Evolutionary conservation across 2,329 filamentous ascomycete species (phyloP), one percentile per base, ranked within the genome.

Genomic region (Curvularia spicifera): DNA sequence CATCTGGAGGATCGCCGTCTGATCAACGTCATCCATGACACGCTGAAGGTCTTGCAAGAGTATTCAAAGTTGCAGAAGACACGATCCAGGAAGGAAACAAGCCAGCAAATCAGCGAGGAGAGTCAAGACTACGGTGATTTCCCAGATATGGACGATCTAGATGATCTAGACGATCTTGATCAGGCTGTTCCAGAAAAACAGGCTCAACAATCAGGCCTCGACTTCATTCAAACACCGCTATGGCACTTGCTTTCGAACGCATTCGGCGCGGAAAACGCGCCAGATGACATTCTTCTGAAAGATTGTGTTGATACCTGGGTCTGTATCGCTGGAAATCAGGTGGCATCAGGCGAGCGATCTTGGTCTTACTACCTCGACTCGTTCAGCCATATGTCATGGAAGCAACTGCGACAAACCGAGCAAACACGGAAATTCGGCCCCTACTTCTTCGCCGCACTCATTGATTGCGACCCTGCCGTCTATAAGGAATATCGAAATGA

Each of bases 51-150:
- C 6, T 70, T 85, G 5, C 69, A 78, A 9, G 70, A 76, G 33
- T 83, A 82, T 66, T 53, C 61, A 60, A 63, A 51, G 44, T 53
- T 59, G 56, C 63, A 59, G 46, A 60, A 59, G 56, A 33, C 47
- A 8, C 40, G 50, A 5, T 22, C 46, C 39, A 64, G 20, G 62
- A 75, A 61, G n/a, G 51, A 70, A n/a, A 53, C 57, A 13, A 68
- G 78, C 26, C 76, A 79, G 42, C 52, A 63, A 20, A 63, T 51
- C 12, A 83, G 80, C 53, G 85, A 88, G 51, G 87, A 89, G 52
- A 88, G 86, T 61, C 87, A 89, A 69, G 86, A 88, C 46, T 88
- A 86, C 66, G 86, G 86, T 29, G 85, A 86, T 58, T 85, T 82
- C 76, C 77, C 81, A 22, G 85, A 80, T 20, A 76, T 87, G 49